Conservation (phyloP, 2,329 filamentous ascomycete genomes). For the Tolypocladium capitatum region DNA sequence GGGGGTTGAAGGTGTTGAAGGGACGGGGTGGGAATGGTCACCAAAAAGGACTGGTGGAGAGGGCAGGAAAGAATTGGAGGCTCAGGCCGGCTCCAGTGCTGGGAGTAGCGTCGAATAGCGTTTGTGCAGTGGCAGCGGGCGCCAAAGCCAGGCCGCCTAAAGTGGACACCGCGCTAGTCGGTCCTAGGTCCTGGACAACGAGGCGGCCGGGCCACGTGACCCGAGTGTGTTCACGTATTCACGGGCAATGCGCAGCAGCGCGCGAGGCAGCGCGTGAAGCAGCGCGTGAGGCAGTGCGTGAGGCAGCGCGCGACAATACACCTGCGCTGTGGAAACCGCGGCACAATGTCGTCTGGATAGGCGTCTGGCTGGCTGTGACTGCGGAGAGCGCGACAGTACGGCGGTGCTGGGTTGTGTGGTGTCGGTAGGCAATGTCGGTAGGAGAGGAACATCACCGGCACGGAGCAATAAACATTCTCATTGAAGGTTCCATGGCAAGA, state of each 20-base stretch:
- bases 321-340: background rate
- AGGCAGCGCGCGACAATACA: background rate
- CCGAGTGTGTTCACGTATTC: background rate
- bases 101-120: background rate
- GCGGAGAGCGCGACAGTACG: too few species aligned
- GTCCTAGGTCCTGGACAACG: background rate
- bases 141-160: background rate
- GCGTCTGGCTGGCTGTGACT: background rate
- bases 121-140: background rate
- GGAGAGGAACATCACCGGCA: background rate
- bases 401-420: too few species aligned
- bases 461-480: too few species aligned
- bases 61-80: conserved; percentile 28
- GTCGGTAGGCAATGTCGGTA: background rate
- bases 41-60: conserved; percentile 22
- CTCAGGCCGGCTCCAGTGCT: conserved; percentile 8
- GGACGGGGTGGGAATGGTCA: conserved; percentile 19
- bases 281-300: too few species aligned
- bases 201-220: background rate
- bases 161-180: background rate
- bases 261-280: too few species aligned
- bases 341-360: background rate
- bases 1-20: conserved; percentile 19
- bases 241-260: too few species aligned
- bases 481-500: too few species aligned